Base-by-base conservation (phyloP, 306 rosid species). In the Vigna mungo region DNA sequence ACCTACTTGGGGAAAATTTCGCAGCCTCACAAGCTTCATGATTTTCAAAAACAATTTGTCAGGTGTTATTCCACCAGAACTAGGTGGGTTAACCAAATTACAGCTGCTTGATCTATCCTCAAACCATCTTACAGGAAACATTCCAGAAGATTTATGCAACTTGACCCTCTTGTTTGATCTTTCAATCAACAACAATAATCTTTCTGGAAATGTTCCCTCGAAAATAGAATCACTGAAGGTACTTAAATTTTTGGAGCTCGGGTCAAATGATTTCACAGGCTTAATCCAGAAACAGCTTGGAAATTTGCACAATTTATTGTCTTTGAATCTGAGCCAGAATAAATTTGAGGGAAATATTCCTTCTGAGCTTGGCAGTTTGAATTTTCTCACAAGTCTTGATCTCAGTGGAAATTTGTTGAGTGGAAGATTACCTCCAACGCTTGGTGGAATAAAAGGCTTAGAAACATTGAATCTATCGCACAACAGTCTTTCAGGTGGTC, bases 141-240 rank as follows among this genome's bases (percentile, higher is more conserved):
- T 84, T 78, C 86, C 88, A 5, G 51, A n/a, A 46, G 74, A 87
- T 4, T n/a, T 87, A 16, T 37, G 74, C 4, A 65, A 43, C 0
- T 44, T 80, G 75, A 20, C 18, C 17, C 6, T 0, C 5, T 44
- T 80, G 69, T 2, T 4, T 9, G 1, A 27, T 13, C 75, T 80
- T 2, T 13, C 3, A 2, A 0, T 80, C 3, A 65, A 9, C 30
- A 6, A 32, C 17, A 80, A 80, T 23, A 30, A 2, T 34, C 30
- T 82, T 30, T 36, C 75, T 1, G 69, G 84, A 12, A 46, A 43
- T 0, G 2, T 80, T 21, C 84, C 79, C 0, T 7, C 7, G 2
- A 0, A 73, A 43, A 44, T 80, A 44, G 4, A 53, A 54, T 80
- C 69, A 15, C 8, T 80, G 12, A 14, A 3, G 0, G 2, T 20